Evolutionary conservation across 2,329 filamentous ascomycete species (phyloP), one percentile per base, ranked within the genome.

Genomic region (Apiospora kogelbergensis): DNA sequence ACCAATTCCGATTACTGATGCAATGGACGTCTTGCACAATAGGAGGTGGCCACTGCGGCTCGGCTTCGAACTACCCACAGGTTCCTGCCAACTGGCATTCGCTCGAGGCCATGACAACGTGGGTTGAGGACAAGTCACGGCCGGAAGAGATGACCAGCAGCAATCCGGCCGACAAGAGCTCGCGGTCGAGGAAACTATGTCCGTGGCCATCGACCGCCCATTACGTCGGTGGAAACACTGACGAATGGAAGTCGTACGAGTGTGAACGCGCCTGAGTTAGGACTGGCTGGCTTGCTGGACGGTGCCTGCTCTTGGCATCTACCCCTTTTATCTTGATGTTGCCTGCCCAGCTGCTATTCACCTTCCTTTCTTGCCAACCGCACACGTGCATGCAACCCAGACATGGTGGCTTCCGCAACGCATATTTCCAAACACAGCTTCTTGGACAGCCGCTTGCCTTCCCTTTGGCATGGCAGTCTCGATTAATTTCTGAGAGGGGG

Each of bases 31-130:
- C 53, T 37, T 65, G 6, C 13, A 20, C 2, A 42, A 65, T 17
- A 66, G 80, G 76, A 4, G 78, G 79, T 46, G 80, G 80, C 0
- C 81, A 83, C 71, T 81, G 79, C 68, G 78, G 79, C n/a, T 70
- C 77, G 26, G 76, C 77, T 5, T 46, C 72, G 10, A 70, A 71
- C 6, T 81, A 80, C 72, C 76, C 78, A 3, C 71, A 72, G 22
- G 77, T 77, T 30, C 79, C 79, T 4, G 75, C 72, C 1, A 76
- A 72, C 7, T 81, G 80, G 69, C 74, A 80, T 65, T 73, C 76
- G n/a, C 68, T 80, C 3, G 76, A 78, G 6, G 73, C 73, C 1
- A 71, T 81, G 30, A 71, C 78, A 10, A 42, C 69, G 17, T 81
- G 81, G 80, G 78, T 81, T 4, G 81, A 81, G 71, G 70, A 71